Percentiles rank a stretch among this genome's conserved stretches.
Evolutionary conservation across 108 stramenopile species (phyloP).

Genomic region (Schizochytrium sp.): DNA sequence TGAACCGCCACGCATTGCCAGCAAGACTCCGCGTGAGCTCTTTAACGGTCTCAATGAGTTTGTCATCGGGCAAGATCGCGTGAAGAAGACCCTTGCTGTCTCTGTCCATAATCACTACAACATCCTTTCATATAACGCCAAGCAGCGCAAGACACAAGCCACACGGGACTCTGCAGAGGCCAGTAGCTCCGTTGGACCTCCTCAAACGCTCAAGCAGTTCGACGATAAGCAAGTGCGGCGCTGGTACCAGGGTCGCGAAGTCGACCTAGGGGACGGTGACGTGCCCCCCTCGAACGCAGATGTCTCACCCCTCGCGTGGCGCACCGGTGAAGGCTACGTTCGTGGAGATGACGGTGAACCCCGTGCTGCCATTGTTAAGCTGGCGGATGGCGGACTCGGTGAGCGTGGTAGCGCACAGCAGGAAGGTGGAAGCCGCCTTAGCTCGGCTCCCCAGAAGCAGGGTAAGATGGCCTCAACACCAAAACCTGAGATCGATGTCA

Average conservation of each 20-base stretch:
- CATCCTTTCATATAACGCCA: conserved; percentile 42
- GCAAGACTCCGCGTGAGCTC: conserved; percentile 83
- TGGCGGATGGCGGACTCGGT: neutral
- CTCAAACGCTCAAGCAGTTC: neutral
- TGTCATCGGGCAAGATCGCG: conserved; percentile 93
- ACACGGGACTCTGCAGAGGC: neutral
- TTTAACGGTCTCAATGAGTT: conserved; percentile 89
- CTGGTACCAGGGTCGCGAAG: conserved; percentile 42
- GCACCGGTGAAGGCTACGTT: conserved; percentile 49
- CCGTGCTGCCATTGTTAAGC: conserved; percentile 57
- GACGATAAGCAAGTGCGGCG: conserved; percentile 24
- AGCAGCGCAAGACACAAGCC: conserved; percentile 23
- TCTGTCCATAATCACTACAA: conserved; percentile 99
- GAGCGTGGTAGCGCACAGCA: neutral
- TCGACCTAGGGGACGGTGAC: neutral
- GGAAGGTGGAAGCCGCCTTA: no score
- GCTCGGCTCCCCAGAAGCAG: neutral
- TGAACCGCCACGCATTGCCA: neutral
- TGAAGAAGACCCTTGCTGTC: conserved; percentile 91
- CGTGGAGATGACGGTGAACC: conserved; percentile 58
- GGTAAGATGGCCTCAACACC: no score
- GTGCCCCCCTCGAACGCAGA: conserved; percentile 18
- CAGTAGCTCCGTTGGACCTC: neutral
- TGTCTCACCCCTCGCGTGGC: conserved; percentile 14
- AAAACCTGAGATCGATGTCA: conserved; percentile 67